These are phyloP conservation scores for Clitopilus passeckerianus DNA, from an alignment of 768 basidiomycete genomes.

Conservation along the genomic window DNA sequence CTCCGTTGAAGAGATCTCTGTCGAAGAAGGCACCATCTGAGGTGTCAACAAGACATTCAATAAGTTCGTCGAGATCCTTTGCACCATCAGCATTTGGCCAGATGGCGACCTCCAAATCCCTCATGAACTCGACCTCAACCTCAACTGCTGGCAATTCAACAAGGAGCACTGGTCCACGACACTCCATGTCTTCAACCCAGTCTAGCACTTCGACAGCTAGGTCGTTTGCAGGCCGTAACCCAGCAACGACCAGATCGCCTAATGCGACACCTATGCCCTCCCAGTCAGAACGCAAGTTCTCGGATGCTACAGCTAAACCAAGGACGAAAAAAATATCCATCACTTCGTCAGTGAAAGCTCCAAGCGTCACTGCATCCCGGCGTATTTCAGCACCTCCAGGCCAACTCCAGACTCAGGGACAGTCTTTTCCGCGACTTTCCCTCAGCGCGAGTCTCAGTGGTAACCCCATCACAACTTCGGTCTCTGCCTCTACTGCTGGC, in stretches of 20 bases:
- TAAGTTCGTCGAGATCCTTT: not conserved
- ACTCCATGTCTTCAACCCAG: conserved; percentile 22
- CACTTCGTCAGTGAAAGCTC: conserved; percentile 19
- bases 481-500: conserved; percentile 9
- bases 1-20: not conserved
- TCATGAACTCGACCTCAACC: not conserved
- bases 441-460: not conserved
- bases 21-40: not conserved
- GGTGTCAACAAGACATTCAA: not conserved
- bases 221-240: conserved; percentile 45
- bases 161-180: conserved; percentile 30
- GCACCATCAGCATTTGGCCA: conserved; percentile 2
- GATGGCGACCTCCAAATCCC: not conserved
- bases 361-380: conserved; percentile 23
- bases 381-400: conserved; percentile 32
- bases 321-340: conserved; percentile 28
- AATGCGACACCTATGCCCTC: conserved; percentile 46
- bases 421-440: conserved; percentile 6
- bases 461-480: not conserved
- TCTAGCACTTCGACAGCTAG: conserved; percentile 30
- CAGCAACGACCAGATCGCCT: conserved; percentile 32
- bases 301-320: not conserved
- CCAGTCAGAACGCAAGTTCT: conserved; percentile 14
- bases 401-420: not conserved
- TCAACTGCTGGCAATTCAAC: not conserved